Evolutionary conservation across 495 filamentous ascomycete species (phyloP).

Genomic region (Aspergillus ostianus): DNA sequence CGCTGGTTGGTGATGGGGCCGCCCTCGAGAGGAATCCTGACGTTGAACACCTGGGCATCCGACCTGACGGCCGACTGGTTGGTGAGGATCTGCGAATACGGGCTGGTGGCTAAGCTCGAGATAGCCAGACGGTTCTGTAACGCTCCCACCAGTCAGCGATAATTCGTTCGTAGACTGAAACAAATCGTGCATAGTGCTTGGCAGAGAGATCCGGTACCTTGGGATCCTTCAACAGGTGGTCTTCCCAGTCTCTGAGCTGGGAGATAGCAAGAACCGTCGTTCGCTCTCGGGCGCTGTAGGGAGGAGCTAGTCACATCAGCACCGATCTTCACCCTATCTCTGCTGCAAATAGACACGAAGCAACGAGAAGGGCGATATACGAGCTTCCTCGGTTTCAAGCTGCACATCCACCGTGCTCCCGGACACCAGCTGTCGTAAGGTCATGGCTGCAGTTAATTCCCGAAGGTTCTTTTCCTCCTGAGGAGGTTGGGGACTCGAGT

Average conservation of each 20-base stretch:
- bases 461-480: background rate
- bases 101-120: slow-evolving; percentile 59
- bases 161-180: background rate
- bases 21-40: slow-evolving; percentile 79
- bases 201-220: slow-evolving; percentile 14
- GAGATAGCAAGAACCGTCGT: slow-evolving; percentile 14
- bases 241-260: slow-evolving; percentile 20
- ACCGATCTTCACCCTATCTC: slow-evolving; percentile 1
- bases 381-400: slow-evolving; percentile 1
- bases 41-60: slow-evolving; percentile 77
- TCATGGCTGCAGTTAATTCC: slow-evolving; percentile 1
- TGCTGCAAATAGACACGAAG: slow-evolving; percentile 2
- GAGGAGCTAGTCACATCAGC: slow-evolving; percentile 12
- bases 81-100: slow-evolving; percentile 52
- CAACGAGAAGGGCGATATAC: slow-evolving; percentile 6
- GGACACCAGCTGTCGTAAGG: slow-evolving; percentile 2
- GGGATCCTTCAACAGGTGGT: slow-evolving; percentile 18
- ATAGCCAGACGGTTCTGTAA: slow-evolving; percentile 63
- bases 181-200: background rate
- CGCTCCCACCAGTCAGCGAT: background rate
- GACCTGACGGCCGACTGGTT: slow-evolving; percentile 49
- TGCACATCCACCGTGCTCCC: background rate
- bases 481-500: background rate
- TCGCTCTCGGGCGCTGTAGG: slow-evolving; percentile 21
- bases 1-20: slow-evolving; percentile 82